phyloP scores from a whole-genome alignment of 352 stramenopile genomes.

The Globisporangium alternatum region DNA sequence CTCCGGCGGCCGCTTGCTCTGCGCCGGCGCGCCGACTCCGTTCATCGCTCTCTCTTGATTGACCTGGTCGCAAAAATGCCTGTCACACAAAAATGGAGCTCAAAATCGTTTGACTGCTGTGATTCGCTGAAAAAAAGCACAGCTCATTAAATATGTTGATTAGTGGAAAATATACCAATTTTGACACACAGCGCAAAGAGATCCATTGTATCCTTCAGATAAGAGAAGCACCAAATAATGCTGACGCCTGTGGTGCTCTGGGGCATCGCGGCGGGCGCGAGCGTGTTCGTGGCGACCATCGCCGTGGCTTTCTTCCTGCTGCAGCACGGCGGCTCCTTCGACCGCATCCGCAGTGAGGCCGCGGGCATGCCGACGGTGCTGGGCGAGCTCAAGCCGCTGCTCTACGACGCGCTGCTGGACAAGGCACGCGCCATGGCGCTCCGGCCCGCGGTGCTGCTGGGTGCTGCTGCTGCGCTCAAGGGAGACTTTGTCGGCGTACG shows the following conservation, averaged over 20 bases:
- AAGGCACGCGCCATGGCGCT: slow-evolving; percentile 29
- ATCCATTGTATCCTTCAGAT: not conserved
- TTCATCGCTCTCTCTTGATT: slow-evolving; percentile 57
- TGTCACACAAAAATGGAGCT: too few species aligned
- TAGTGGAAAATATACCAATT: not conserved
- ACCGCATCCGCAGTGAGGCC: slow-evolving; percentile 81
- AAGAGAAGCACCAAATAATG: slow-evolving; percentile 28
- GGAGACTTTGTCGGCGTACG: slow-evolving; percentile 45
- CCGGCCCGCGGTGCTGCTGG: slow-evolving; percentile 35
- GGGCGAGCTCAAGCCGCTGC: slow-evolving; percentile 72
- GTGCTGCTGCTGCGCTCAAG: slow-evolving; percentile 21
- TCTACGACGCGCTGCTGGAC: slow-evolving; percentile 87
- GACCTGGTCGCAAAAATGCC: too few species aligned
- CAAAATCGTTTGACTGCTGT: too few species aligned
- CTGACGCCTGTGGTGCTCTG: slow-evolving; percentile 51
- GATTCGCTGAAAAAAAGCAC: not conserved
- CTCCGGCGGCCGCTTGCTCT: slow-evolving; percentile 79
- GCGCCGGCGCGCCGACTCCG: slow-evolving; percentile 62
- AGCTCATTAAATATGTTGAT: not conserved
- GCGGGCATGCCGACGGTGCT: slow-evolving; percentile 54
- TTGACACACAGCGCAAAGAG: not conserved
- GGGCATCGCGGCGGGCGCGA: slow-evolving; percentile 75
- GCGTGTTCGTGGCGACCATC: slow-evolving; percentile 85
- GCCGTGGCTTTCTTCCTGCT: slow-evolving; percentile 84
- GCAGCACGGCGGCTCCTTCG: slow-evolving; percentile 80